Base-by-base conservation (phyloP, 164 flowering plant genomes). In the Malania oleifera region DNA sequence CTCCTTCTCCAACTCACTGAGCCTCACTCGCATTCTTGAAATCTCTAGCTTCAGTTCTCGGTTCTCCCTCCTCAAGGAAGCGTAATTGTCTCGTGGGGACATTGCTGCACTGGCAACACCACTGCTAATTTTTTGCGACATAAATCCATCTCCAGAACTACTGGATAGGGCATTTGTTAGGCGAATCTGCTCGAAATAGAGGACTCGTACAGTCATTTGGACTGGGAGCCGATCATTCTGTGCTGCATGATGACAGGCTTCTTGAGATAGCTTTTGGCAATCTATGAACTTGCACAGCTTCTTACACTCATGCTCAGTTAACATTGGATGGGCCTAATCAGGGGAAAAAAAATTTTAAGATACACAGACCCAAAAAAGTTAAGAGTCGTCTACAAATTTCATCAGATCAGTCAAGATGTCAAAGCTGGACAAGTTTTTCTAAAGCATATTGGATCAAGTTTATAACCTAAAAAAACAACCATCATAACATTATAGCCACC, bases 71-170 rank as follows among this genome's bases (percentile, higher is more conserved):
- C 96, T 73, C 56, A 85, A 24, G 0, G 91, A 85, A 6, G 96
- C 96, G 31, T 87, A 85, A 24, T 82, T 85, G 54, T 87, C 95
- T n/a, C 87, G 65, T 1, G 91, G 95, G 1, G 90, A 84, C 82
- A 84, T 71, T 63, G 90, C 81, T 24, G 86, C 88, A 59, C 90
- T 84, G 0, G 80, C 82, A 24, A 79, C 67, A 11, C 89, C 89
- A 20, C 90, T 84, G 83, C 88, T 77, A 5, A 82, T 74, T 61
- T 77, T 74, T 67, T 81, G 88, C 1, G 88, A 82, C 17, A 74
- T 45, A 24, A 76, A 73, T 14, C 75, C 80, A 37, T 82, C 87
- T 29, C 79, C 82, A 1, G 78, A 82, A 50, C 71, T 76, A 11
- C 77, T 78, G 0, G 78, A 70, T 27, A 86, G 39, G 13, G 85